Evolutionary conservation across 2,329 filamentous ascomycete species (phyloP), one percentile per base, ranked within the genome.

Genomic region (Pyrenophora teres): DNA sequence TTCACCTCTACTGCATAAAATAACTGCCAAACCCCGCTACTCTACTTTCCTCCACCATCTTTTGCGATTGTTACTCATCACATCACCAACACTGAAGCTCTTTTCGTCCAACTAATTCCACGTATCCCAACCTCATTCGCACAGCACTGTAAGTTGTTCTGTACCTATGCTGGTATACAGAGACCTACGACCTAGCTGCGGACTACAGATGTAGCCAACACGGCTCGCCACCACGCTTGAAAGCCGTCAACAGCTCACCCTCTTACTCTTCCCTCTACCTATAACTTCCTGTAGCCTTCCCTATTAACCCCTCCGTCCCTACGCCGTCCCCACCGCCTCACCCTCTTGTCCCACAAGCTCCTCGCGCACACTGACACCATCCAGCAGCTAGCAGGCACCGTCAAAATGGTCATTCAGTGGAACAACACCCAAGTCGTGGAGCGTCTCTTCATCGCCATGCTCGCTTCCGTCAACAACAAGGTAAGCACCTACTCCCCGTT

Each of bases 381-480:
- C 12, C n/a, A 48, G 37, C n/a, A 13, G 12, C 15, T 13, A 48
- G 37, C 16, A 13, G 12, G 13, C 35, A 19, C 10, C 15, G 5
- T 40, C 41, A 59, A 31, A 3, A 74, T 74, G 71, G 32, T 64
- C 0, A 70, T 74, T 54, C 65, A 76, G 40, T 77, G 75, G 74
- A 55, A 70, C 30, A 59, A 68, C 38, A 57, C 62, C 2, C 70
- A 71, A 7, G 67, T 64, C 8, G 67, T 69, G 49, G 70, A 77
- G 57, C 71, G 76, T 15, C 63, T 78, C 0, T 64, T 78, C n/a
- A 72, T 74, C 1, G 67, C 72, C 4, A 64, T 77, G 40, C 69
- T 77, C 41, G 76, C 72, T 0, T 68, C 65, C 1, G 40, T 57
- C 12, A 57, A 63, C 39, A 62, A 68, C 45, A 71, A 68, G 48